Evolutionary conservation across 108 stramenopile species (phyloP), one percentile per base, ranked within the genome.

Genomic region (Skeletonema potamos): DNA sequence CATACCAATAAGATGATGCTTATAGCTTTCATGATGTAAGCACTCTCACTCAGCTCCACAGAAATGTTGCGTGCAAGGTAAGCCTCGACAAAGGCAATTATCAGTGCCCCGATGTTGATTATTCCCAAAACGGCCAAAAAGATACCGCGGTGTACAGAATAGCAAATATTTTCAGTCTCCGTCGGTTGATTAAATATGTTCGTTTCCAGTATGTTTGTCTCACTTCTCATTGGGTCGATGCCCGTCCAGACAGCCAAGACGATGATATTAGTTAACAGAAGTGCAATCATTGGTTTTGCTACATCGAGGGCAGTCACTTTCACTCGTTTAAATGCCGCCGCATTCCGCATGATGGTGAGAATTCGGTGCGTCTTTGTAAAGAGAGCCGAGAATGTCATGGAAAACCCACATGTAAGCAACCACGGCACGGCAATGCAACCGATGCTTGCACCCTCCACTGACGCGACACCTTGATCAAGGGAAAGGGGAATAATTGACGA

Each of bases 231-330:
- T 20, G 83, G 72, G 10, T 43, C 62, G 18, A 78, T 41, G 0
- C 11, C 68, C 1, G 81, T 82, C 83, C 79, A 82, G 18, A 84
- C 26, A 26, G 68, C 18, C 41, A 86, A 58, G 15, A 78, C 48
- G 13, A 79, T 36, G 41, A 84, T 57, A 68, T 88, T 83, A 8
- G 68, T 46, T 43, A 36, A 26, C 11, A 78, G 41, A n/a, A 73
- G 33, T 10, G 34, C 70, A 10, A 70, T n/a, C 61, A 89, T 61
- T n/a, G 88, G 88, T 54, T 77, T 70, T 1, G 73, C 56, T 6
- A 86, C 84, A 62, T 86, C 85, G 17, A 28, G 24, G 27, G 69
- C 54, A 26, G 84, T 81, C 9, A 89, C 64, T 60, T 83, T 80
- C 22, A 87, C 63, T 22, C 85, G 72, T 33, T 28, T 56, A 54